Base-by-base conservation (phyloP, 768 basidiomycete genomes). In the Mycena rebaudengoi region DNA sequence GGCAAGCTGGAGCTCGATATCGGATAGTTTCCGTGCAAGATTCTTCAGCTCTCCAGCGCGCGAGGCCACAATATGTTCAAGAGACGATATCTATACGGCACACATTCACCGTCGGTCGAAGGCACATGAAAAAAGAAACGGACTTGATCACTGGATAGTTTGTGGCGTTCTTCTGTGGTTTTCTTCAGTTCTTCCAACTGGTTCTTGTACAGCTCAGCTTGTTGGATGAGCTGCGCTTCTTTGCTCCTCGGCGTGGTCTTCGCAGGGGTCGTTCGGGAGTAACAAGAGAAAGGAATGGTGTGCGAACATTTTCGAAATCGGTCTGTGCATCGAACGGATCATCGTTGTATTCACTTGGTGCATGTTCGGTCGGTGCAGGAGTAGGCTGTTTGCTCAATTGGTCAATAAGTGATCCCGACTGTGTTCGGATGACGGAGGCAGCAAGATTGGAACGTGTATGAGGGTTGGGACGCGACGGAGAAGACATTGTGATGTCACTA, bases 351-450 rank as follows among this genome's bases (percentile, higher is more conserved):
- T 67, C 70, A 26, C 68, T 69, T 12, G 62, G 33, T 40, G 59
- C 69, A 32, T 59, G 30, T 63, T 75, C 55, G 70, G 73, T 85
- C 30, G 84, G 83, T 21, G 83, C 82, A 53, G 85, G 85, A 1
- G 85, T 86, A 11, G 84, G 84, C 23, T 76, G 83, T 64, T 82
- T 82, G 73, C 82, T 85, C 33, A 82, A 39, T 32, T 76, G 69
- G 46, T 81, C 77, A 59, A 86, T 85, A 46, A 78, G 66, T 4
- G 86, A 83, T 3, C 85, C 85, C 11, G 84, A 84, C 56, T 79
- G 77, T 7, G 85, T 84, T 35, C 82, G 75, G 26, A 71, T 75
- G 33, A 79, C 54, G n/a, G n/a, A n/a, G n/a, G n/a, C n/a, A n/a
- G n/a, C n/a, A n/a, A n/a, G n/a, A n/a, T n/a, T n/a, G n/a, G n/a